phyloP scores from a whole-genome alignment of 176 grass and related monocot species.

The Raddia distichophylla region DNA sequence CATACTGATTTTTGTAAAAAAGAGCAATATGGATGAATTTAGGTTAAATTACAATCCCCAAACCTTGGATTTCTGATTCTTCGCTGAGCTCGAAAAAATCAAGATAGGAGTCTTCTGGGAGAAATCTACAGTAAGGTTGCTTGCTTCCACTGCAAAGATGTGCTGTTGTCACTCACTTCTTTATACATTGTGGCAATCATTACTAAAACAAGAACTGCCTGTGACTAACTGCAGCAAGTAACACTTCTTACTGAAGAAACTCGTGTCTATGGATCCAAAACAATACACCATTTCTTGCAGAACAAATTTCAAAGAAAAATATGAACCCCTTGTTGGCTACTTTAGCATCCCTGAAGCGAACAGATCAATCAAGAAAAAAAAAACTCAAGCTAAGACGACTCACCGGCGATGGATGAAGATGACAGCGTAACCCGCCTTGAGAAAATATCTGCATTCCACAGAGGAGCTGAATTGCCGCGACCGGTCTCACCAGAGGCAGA shows the following conservation, averaged over 20 bases:
- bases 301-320: not conserved
- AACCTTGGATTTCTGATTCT: constrained; percentile 84
- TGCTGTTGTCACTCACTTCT: constrained; percentile 26
- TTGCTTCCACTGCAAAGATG: constrained; percentile 78
- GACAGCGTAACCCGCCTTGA: constrained; percentile 73
- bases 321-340: not conserved
- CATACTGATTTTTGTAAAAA: not conserved
- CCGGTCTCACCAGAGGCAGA: not conserved
- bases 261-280: not conserved
- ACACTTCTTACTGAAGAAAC: not conserved
- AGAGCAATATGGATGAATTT: not conserved
- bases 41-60: constrained; percentile 11
- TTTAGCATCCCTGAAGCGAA: not conserved
- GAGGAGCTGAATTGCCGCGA: not conserved
- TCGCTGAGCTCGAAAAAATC: constrained; percentile 71
- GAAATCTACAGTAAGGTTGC: constrained; percentile 82
- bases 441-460: constrained; percentile 61
- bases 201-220: constrained; percentile 32
- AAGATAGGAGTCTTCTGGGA: constrained; percentile 86
- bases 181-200: not conserved
- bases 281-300: not conserved
- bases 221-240: not conserved
- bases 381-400: not conserved
- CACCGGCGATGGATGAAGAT: constrained; percentile 76
- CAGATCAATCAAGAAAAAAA: not conserved